phyloP scores from a whole-genome alignment of 768 basidiomycete species.

The Pleurotus platypus region DNA sequence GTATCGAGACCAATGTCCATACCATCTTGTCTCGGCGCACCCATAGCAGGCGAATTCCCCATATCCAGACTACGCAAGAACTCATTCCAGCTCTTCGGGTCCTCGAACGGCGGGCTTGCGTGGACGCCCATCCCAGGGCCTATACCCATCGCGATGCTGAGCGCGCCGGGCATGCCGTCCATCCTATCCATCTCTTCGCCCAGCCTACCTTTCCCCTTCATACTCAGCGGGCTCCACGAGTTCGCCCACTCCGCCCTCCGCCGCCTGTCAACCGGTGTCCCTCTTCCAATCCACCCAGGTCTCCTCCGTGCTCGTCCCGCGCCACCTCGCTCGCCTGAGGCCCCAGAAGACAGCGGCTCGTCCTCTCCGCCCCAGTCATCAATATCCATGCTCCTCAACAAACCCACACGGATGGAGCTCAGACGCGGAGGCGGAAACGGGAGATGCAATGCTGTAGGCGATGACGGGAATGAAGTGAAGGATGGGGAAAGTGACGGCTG shows the following conservation, averaged over 20 bases:
- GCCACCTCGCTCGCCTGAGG: neutral
- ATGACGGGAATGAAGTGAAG: constrained; percentile 3
- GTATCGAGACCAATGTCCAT: neutral
- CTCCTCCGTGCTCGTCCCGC: neutral
- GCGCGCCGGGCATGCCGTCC: neutral
- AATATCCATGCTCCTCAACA: constrained; percentile 8
- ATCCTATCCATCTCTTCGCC: constrained; percentile 2
- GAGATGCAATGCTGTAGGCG: constrained; percentile 1
- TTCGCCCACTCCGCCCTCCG: constrained; percentile 1
- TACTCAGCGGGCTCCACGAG: neutral
- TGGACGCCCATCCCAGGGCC: neutral
- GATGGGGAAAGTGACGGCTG: neutral
- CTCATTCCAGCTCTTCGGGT: neutral
- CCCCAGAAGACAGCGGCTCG: neutral
- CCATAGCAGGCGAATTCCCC: neutral
- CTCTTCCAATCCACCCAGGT: constrained; percentile 5
- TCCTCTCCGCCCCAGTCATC: neutral
- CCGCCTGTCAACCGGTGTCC: neutral
- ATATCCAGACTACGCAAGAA: constrained; percentile 5
- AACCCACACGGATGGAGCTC: neutral
- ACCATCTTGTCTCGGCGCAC: neutral
- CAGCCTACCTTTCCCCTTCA: neutral
- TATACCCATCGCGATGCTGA: neutral
- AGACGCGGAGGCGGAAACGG: constrained; percentile 3
- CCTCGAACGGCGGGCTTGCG: neutral